Base-by-base conservation (phyloP, 2,329 filamentous ascomycete genomes). In the Cercospora brassicicola region DNA sequence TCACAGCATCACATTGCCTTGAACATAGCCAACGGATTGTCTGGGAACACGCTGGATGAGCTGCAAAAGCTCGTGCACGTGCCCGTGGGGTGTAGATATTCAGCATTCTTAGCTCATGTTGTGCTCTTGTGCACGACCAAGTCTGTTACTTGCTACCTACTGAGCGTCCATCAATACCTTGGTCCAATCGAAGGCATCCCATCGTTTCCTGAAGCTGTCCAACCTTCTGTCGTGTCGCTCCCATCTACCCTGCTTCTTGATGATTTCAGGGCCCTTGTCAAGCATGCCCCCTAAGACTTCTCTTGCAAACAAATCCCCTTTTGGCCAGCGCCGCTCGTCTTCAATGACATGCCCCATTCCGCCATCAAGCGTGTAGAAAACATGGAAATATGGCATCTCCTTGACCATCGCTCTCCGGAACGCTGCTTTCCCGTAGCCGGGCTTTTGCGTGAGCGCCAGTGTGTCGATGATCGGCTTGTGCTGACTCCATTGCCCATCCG, bases 311-410 rank as follows among this genome's bases (percentile, higher is more conserved):
- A 97, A 79, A 79, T 99, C 95, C 0, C 94, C 94, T 74, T 86
- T 88, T 0, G 96, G 96, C 95, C 95, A 99, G 61, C 89, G 84
- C 59, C 88, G 86, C 30, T 89, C 84, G 74, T 99, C 92, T 80
- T 99, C 95, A 0, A 99, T 91, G 8, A 99, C 84, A 78, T 99
- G 95, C 0, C 93, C 95, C 72, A 99, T 81, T 0, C 95, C 95
- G 2, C 95, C 95, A 77, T 99, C 94, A 0, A 99, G 83, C 62
- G 89, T 88, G 78, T 98, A 98, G 94, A 94, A 99, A 20, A 90
- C 94, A 79, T 99, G 95, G 76, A 99, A 99, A 79, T 99, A 99
- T 0, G 96, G 94, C 91, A 96, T 94, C 82, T 99, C 94, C 81
- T 96, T 97, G 11, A 92, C 92, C 69, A 99, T 84, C 20, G 87